Base-by-base conservation (phyloP, 1,139 yeast genomes). In the Magnusiomyces tetraspermus region DNA sequence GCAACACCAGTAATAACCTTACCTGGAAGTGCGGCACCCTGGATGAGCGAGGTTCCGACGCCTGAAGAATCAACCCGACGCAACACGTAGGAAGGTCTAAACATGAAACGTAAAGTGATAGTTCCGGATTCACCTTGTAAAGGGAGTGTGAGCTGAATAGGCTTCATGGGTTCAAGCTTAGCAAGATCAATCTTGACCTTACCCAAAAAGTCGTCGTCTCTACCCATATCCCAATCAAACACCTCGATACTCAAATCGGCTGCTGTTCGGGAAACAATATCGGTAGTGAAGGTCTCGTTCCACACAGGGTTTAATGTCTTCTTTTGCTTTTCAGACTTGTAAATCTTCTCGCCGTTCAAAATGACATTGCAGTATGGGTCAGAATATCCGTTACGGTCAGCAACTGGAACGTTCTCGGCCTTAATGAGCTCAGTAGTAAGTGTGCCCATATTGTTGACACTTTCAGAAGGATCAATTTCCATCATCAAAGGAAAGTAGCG, bases 161-260 rank as follows among this genome's bases (percentile, higher is more conserved):
- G 76, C 47, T 75, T 75, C 33, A 76, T 72, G 13, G 83, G 78
- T 60, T 83, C 82, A 44, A 92, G 73, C 13, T 81, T 79, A 0
- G 78, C 68, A 57, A 92, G 70, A 19, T 79, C 76, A 55, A 89
- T 66, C 28, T 64, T 62, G n/a, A 83, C 88, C 37, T 71, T 71
- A 53, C 97, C 96, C 55, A 92, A 74, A 56, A 76, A 74, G 67
- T 92, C 97, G 67, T 92, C 94, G 57, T 78, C 80, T 58, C 82
- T 87, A 58, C 96, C 96, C 59, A 90, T 79, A 69, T 92, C 98
- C 96, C 97, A 90, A 66, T 92, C 98, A 62, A 67, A 76, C 33
- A 86, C 80, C 53, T 75, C 78, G 49, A 86, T 74, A 55, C 72
- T 71, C 54, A 90, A 68, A 3, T 69, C 67, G 13, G 88, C 79